phyloP scores from a whole-genome alignment of 306 rosid genomes.

The Lithocarpus polystachyus region DNA sequence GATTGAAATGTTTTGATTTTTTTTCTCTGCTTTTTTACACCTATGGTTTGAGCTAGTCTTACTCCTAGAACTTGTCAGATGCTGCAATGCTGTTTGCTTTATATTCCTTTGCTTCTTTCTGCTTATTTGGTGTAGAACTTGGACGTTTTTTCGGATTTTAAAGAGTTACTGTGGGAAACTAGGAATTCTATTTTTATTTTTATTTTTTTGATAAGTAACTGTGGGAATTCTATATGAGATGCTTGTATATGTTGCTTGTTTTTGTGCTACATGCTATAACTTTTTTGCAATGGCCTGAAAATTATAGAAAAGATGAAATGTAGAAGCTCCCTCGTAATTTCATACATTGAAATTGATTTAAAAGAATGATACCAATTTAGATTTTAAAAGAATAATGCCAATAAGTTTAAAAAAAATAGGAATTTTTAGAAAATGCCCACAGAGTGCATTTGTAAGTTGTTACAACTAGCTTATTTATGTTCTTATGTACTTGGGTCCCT shows the following conservation, averaged over 20 bases:
- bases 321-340: not conserved
- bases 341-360: not conserved
- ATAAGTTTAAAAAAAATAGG: not conserved
- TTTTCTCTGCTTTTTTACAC: not conserved
- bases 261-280: not conserved
- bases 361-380: not conserved
- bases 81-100: not conserved
- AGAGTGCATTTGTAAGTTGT: constrained; percentile 3
- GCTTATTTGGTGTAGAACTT: not conserved
- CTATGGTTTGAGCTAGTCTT: not conserved
- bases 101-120: not conserved
- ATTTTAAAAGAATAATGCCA: not conserved
- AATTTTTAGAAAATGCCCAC: constrained; percentile 8
- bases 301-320: not conserved
- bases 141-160: not conserved
- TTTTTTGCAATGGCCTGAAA: not conserved
- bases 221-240: not conserved
- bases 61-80: not conserved
- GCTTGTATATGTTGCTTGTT: not conserved
- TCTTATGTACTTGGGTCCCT: not conserved
- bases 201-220: too few species aligned
- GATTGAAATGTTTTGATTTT: not conserved
- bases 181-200: not conserved
- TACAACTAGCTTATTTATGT: constrained; percentile 8
- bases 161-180: not conserved